Evolutionary conservation across 768 basidiomycete species (phyloP), one percentile per base, ranked within the genome.

Genomic region (Dioszegia aurantiaca): DNA sequence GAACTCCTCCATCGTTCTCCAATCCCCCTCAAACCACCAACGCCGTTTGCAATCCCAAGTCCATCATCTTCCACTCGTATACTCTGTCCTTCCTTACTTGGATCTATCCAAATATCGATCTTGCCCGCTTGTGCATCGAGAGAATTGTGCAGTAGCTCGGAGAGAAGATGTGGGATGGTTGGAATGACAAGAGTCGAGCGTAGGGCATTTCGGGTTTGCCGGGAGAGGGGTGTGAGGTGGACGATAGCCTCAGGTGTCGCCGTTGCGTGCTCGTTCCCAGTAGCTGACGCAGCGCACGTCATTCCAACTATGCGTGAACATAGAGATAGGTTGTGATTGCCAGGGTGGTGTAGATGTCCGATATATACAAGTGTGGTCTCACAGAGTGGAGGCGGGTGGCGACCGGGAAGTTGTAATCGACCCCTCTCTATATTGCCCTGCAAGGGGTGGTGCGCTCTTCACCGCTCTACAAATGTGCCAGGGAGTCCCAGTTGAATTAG

Each of bases 61-160:
- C 94, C 94, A 71, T 95, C 83, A 77, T 98, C 94, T 66, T 82
- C 81, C 9, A 93, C 87, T 84, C 88, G 87, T 67, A 90, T 86
- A 6, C 81, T 80, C 89, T 90, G 93, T 42, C 86, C 84, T 0
- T 55, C 59, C 21, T 49, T 53, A 42, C 82, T 82, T 48, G 84
- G 84, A 69, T 91, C 83, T 1, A 95, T 71, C 3, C 86, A 85
- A 45, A 91, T 78, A 40, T 87, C 85, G 49, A 98, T 80, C 21
- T 81, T 80, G 16, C 76, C 79, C 0, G 91, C 84, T 27, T 80
- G 80, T 2, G 93, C 89, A 67, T 98, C 94, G 9, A 97, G 80
- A 2, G 89, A 82, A 73, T 98, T 98, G 73, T 93, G 92, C 11
- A 92, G 75, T 33, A 98, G 83, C 76, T 97, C 91, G 1, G 85